A percentile compares a stretch with the other conserved stretches of the same genome.
These are phyloP conservation scores for Apostasia ramifera DNA, from an alignment of 106 monocot species.

Conservation along the genomic window DNA sequence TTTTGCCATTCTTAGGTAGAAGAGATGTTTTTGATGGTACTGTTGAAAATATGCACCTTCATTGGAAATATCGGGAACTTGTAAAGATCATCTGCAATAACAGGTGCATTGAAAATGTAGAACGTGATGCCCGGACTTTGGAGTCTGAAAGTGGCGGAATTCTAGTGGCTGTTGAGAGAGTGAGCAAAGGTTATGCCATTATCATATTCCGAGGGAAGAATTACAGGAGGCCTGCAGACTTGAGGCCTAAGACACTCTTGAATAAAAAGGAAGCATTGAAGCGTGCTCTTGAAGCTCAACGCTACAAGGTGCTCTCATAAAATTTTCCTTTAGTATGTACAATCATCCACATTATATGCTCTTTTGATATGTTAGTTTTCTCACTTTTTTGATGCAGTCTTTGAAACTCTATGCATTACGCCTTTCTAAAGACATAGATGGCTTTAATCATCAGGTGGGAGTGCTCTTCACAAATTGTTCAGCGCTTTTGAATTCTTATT, in stretches of 20 bases:
- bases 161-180: constrained; percentile 80
- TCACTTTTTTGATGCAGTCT: constrained; percentile 42
- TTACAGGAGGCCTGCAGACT: constrained; percentile 50
- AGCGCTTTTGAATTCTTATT: constrained; percentile 1
- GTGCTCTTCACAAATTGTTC: constrained; percentile 8
- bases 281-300: constrained; percentile 70
- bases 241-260: constrained; percentile 78
- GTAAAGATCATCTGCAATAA: constrained; percentile 86
- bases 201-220: constrained; percentile 95
- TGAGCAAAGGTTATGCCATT: constrained; percentile 91
- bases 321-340: constrained; percentile 6
- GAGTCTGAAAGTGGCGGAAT: constrained; percentile 97
- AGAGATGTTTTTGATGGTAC: constrained; percentile 98
- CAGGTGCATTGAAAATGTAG: constrained; percentile 40
- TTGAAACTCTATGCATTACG: constrained; percentile 89
- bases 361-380: constrained; percentile 3
- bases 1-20: constrained; percentile 47
- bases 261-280: constrained; percentile 78
- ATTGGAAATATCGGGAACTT: constrained; percentile 99
- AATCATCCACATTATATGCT: neutral
- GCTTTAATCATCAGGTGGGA: constrained; percentile 47
- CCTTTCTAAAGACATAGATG: constrained; percentile 57
- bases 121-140: constrained; percentile 50
- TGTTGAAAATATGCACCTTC: constrained; percentile 99
- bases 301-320: constrained; percentile 48